Base-by-base conservation (phyloP, 768 basidiomycete species). In the Mycena amicta region DNA sequence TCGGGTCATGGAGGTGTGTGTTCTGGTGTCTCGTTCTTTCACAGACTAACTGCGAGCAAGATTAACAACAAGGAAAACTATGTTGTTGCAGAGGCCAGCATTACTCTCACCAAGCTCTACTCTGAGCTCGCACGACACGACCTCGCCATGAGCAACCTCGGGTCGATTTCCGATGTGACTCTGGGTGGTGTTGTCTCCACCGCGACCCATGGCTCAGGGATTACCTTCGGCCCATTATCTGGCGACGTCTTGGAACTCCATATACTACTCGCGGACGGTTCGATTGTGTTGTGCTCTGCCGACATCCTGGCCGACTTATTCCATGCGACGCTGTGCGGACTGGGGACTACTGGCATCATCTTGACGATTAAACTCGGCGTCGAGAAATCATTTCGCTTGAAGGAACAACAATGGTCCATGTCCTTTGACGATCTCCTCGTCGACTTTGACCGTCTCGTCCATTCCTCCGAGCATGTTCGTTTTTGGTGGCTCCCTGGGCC, bases 81-180 rank as follows among this genome's bases (percentile, higher is more conserved):
- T 62, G 83, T 93, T 64, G 76, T 86, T 65, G 89, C 82, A 0
- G 84, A 95, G 73, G 89, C 84, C 3, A 94, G 93, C 15, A 89
- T 94, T 70, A 88, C 84, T 5, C 86, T 98, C 53, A 79, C 88
- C 60, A 77, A 82, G 52, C 82, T 98, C 6, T 92, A 97, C 62
- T 75, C 70, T 23, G 78, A 80, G 26, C 87, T 98, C 52, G 83
- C 79, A 50, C 72, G 75, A 16, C 77, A 87, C 66, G 80, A 80
- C 43, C 83, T 98, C 28, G 95, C 95, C 30, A 88, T 99, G 84
- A 86, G 83, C 67, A 96, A 92, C 73, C 81, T 98, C 63, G 97
- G 97, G 28, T 97, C 96, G 23, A 98, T 99, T 67, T 97, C 95
- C 37, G 95, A 97, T 71, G 95, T 98, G 71, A 93, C 94, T 5